Evolutionary conservation across 2,329 filamentous ascomycete genomes (phyloP), one percentile per base, ranked within the genome.

Genomic region (Xylariaceae sp.): DNA sequence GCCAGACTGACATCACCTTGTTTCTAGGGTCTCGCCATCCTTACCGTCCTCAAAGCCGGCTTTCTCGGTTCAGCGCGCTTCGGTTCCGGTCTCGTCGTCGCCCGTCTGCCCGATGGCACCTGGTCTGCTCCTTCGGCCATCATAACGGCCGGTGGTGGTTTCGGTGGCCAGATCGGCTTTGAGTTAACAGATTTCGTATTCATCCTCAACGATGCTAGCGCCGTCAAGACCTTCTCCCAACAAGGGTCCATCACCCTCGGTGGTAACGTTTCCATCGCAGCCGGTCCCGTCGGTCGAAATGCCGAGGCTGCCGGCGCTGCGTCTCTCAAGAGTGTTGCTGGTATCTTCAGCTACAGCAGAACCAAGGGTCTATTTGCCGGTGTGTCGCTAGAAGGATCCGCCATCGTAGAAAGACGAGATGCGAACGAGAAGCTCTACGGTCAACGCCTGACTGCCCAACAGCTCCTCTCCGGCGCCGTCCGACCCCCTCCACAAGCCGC

Each of bases 371-470:
- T 99, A 37, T 99, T 99, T 68, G 94, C 94, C 4, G 94, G 94
- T 71, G 92, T 99, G 52, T 95, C 90, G 67, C 79, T 99, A 66
- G 94, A 99, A 74, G 94, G 94, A 18, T 93, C 89, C 62, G 92
- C 90, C 56, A 88, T 99, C 65, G 90, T 97, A 64, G 94, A 99
- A 78, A 86, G 94, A 64, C 88, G 92, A 76, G 94, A 99, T 75
- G 94, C 94, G 67, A 99, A 99, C 72, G 89, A 96, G 77, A 96
- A 96, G 77, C 83, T 99, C 62, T 99, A 99, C 74, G 90, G 90
- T 63, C 85, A 88, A 60, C 85, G 89, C 62, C 83, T 90, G 74
- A 92, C 90, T 7, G 94, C 94, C 11, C 79, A 82, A 63, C 88
- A 96, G 72, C 83, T 99, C 50, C 83, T 99, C 44, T 85, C 83